These are phyloP conservation scores for Yarrowia keelungensis DNA, from an alignment of 805 yeast genomes.

Conservation along the genomic window DNA sequence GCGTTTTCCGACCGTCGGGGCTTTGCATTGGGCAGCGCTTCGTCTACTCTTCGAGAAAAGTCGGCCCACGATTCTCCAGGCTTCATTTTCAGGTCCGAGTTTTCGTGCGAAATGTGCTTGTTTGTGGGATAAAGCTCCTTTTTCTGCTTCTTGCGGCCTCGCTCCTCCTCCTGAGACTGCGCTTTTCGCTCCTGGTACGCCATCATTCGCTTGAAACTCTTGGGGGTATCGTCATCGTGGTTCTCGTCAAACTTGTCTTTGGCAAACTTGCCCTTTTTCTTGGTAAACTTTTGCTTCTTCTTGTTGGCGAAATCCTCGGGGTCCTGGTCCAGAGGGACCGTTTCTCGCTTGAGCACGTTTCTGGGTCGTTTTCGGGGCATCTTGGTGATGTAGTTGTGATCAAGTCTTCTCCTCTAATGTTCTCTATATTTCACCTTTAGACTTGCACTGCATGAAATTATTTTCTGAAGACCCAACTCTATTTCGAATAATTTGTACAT, in stretches of 20 bases:
- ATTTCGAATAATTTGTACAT: not conserved
- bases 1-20: slow-evolving; percentile 45
- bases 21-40: slow-evolving; percentile 52
- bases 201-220: slow-evolving; percentile 49
- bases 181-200: slow-evolving; percentile 40
- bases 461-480: not conserved
- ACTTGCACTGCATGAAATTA: slow-evolving; percentile 27
- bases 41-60: slow-evolving; percentile 52
- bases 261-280: slow-evolving; percentile 40
- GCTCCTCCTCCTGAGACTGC: slow-evolving; percentile 36
- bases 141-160: slow-evolving; percentile 29
- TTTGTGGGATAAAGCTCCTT: slow-evolving; percentile 16
- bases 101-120: slow-evolving; percentile 27
- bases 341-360: slow-evolving; percentile 43
- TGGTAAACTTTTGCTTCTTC: slow-evolving; percentile 39
- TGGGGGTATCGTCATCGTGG: slow-evolving; percentile 50
- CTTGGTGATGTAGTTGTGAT: not conserved
- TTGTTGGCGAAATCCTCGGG: slow-evolving; percentile 40
- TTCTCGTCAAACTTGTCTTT: slow-evolving; percentile 40
- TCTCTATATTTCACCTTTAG: not conserved
- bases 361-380: slow-evolving; percentile 45
- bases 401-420: too few species aligned
- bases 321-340: slow-evolving; percentile 42
- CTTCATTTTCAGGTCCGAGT: slow-evolving; percentile 44
- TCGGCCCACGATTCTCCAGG: slow-evolving; percentile 53